Conservation (phyloP, 129 eudicot species). For the Calendula officinalis region DNA sequence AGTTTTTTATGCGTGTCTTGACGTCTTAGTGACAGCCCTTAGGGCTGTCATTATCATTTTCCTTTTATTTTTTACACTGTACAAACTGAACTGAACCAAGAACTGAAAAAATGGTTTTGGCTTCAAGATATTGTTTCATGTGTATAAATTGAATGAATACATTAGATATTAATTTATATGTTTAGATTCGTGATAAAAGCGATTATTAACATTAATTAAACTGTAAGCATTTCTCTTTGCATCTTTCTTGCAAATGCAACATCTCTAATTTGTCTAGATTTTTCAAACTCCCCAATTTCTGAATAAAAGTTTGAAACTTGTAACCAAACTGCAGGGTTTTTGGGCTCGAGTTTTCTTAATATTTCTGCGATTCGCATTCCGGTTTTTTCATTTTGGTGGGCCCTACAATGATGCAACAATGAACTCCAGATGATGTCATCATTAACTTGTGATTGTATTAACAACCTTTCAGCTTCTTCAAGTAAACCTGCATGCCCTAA, state of each 20-base stretch:
- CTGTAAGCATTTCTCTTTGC: slow-evolving; percentile 48
- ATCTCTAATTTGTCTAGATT: slow-evolving; percentile 37
- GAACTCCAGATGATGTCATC: slow-evolving; percentile 58
- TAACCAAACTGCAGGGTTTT: slow-evolving; percentile 47
- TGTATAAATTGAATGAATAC: slow-evolving; percentile 44
- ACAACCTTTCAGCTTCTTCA: slow-evolving; percentile 56
- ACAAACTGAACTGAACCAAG: slow-evolving; percentile 33
- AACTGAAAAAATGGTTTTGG: slow-evolving; percentile 32
- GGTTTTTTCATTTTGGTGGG: slow-evolving; percentile 43
- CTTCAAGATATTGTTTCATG: slow-evolving; percentile 34
- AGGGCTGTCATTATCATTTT: no score
- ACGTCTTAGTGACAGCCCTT: no score
- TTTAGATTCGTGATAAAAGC: slow-evolving; percentile 44
- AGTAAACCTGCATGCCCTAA: slow-evolving; percentile 68
- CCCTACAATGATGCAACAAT: slow-evolving; percentile 60
- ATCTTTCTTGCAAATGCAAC: slow-evolving; percentile 41
- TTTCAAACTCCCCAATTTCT: slow-evolving; percentile 51
- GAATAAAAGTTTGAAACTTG: slow-evolving; percentile 51
- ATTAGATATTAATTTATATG: slow-evolving; percentile 47
- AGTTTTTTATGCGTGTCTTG: no score
- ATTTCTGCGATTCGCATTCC: slow-evolving; percentile 49
- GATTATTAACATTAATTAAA: slow-evolving; percentile 35
- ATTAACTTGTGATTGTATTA: slow-evolving; percentile 34
- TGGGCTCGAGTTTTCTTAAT: slow-evolving; percentile 50
- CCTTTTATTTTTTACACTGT: neutral